phyloP scores from a whole-genome alignment of 2,329 filamentous ascomycete genomes.

The Conoideocrella luteorostrata region DNA sequence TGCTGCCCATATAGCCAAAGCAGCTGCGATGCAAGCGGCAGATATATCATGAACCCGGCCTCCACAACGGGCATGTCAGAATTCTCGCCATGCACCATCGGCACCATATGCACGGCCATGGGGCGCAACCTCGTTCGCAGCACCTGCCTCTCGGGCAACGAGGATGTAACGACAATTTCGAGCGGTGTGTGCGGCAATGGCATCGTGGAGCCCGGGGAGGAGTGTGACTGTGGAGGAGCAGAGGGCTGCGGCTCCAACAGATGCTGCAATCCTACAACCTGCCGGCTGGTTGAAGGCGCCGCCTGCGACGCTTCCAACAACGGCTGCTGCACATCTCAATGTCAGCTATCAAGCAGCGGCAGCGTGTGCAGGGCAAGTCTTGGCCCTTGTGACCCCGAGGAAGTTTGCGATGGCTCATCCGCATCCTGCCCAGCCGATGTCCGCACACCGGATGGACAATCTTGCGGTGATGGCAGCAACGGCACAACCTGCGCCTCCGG shows the following conservation, averaged over 20 bases:
- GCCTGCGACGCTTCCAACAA: slow-evolving; percentile 69
- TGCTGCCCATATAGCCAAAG: slow-evolving; percentile 67
- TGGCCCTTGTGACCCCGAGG: slow-evolving; percentile 70
- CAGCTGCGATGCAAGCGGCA: slow-evolving; percentile 62
- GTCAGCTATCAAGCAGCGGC: slow-evolving; percentile 55
- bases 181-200: slow-evolving; percentile 82
- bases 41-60: slow-evolving; percentile 86
- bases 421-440: slow-evolving; percentile 64
- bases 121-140: slow-evolving; percentile 66
- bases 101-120: slow-evolving; percentile 79
- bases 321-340: slow-evolving; percentile 59
- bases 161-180: slow-evolving; percentile 65
- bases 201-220: slow-evolving; percentile 79
- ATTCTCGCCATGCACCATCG: slow-evolving; percentile 77
- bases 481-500: slow-evolving; percentile 70
- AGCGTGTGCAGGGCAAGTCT: slow-evolving; percentile 68
- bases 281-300: slow-evolving; percentile 63
- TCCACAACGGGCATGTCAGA: slow-evolving; percentile 59
- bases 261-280: slow-evolving; percentile 75
- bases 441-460: slow-evolving; percentile 56
- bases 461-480: slow-evolving; percentile 54
- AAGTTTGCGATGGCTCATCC: slow-evolving; percentile 63
- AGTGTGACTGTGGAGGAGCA: slow-evolving; percentile 79
- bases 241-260: slow-evolving; percentile 59
- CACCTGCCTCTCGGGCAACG: slow-evolving; percentile 68